Conservation (phyloP, 2,329 filamentous ascomycete species). For the Botrytis byssoidea region DNA sequence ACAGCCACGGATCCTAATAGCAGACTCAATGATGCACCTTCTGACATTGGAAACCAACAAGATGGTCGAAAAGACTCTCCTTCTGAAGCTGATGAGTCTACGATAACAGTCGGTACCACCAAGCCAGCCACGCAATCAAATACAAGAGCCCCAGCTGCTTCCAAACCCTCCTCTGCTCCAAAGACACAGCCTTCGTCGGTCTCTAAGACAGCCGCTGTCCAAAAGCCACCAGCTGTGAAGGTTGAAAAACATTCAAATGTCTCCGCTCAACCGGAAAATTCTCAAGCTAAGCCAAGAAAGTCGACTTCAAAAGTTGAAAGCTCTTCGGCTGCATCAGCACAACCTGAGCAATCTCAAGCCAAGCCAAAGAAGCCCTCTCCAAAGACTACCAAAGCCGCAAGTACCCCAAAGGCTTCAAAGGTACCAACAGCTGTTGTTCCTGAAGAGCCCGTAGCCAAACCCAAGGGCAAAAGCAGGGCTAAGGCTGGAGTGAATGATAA, state of each 20-base stretch:
- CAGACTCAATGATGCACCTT: not conserved
- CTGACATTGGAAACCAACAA: constrained; percentile 4
- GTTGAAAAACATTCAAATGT: not conserved
- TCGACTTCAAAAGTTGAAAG: not conserved
- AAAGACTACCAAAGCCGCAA: not conserved
- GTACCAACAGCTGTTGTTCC: not conserved
- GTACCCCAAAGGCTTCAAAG: not conserved
- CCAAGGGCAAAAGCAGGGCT: not conserved
- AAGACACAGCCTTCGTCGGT: not conserved
- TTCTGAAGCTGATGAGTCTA: not conserved
- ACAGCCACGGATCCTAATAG: not conserved
- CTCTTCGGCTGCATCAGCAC: not conserved
- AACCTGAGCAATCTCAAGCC: not conserved
- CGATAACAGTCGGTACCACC: not conserved
- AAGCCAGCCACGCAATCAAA: not conserved
- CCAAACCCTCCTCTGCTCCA: not conserved
- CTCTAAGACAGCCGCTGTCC: not conserved
- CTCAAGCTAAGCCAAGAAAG: constrained; percentile 9
- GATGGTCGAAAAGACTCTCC: not conserved
- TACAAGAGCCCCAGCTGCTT: not conserved
- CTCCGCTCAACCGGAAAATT: not conserved
- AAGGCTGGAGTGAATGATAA: constrained; percentile 12
- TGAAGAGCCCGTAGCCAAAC: not conserved
- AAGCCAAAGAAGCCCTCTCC: constrained; percentile 13
- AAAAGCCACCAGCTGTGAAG: not conserved